These are phyloP conservation scores for Blastobotrys apis DNA, from an alignment of 1,139 yeast genomes.

Conservation along the genomic window DNA sequence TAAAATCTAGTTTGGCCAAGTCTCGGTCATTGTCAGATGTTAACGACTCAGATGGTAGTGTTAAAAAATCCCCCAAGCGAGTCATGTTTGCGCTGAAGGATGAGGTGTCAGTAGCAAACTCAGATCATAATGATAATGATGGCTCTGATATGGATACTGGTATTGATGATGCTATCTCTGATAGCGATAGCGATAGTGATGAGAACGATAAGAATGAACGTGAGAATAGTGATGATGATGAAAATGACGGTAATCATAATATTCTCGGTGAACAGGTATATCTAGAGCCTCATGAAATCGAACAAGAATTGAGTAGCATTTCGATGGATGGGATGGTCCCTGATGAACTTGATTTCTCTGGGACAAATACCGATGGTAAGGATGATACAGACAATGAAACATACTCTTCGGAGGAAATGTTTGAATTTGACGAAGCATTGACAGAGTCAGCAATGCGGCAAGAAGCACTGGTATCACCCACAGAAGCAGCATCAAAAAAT, in stretches of 20 bases:
- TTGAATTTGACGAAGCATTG: constrained; percentile 28
- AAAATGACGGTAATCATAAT: background rate
- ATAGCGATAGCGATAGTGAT: constrained; percentile 4
- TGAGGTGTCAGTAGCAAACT: constrained; percentile 16
- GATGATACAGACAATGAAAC: constrained; percentile 15
- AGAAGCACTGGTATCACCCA: constrained; percentile 1
- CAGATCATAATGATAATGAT: background rate
- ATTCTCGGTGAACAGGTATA: constrained; percentile 6
- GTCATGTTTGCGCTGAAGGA: constrained; percentile 22
- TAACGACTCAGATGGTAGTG: constrained; percentile 1
- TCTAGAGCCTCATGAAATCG: constrained; percentile 11
- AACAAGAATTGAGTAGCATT: constrained; percentile 7
- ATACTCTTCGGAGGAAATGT: constrained; percentile 24
- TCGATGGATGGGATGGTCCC: constrained; percentile 9
- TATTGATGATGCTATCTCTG: constrained; percentile 2
- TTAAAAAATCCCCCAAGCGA: constrained; percentile 16
- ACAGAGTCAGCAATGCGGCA: background rate
- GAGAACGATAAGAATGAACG: constrained; percentile 1
- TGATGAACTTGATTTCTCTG: background rate
- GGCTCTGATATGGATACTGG: background rate
- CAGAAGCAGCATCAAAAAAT: background rate
- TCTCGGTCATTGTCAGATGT: constrained; percentile 5
- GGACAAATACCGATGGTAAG: background rate
- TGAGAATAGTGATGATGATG: background rate
- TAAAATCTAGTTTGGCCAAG: constrained; percentile 13